A percentile compares a stretch with the other conserved stretches of the same genome.
phyloP scores from a whole-genome alignment of 768 basidiomycete genomes.

The Trametes gibbosa region DNA sequence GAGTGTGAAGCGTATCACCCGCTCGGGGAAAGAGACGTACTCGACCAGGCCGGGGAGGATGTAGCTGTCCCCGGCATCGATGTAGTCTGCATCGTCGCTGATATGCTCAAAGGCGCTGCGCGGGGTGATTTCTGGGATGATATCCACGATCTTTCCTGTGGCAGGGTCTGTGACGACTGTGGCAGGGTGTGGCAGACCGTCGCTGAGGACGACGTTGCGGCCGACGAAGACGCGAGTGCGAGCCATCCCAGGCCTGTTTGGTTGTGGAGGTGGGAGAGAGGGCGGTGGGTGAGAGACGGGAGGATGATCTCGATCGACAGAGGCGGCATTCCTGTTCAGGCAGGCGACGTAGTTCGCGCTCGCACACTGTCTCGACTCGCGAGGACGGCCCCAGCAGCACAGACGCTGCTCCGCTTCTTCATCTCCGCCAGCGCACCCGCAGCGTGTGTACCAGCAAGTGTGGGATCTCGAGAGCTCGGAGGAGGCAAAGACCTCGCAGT shows the following conservation, averaged over 20 bases:
- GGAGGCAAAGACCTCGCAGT: no score
- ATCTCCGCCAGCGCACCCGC: background rate
- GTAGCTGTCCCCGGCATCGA: conserved; percentile 38
- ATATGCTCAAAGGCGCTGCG: conserved; percentile 24
- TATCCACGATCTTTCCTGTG: conserved; percentile 41
- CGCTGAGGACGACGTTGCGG: conserved; percentile 28
- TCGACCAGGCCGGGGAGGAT: conserved; percentile 58
- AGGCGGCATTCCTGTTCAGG: background rate
- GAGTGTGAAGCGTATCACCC: background rate
- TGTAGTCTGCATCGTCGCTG: conserved; percentile 27
- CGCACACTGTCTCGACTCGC: background rate
- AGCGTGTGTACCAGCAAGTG: background rate
- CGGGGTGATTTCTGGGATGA: conserved; percentile 25
- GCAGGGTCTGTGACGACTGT: conserved; percentile 41
- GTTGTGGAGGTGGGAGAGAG: background rate
- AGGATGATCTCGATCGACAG: background rate
- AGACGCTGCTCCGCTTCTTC: background rate
- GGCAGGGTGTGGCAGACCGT: conserved; percentile 30
- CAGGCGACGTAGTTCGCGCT: conserved; percentile 10
- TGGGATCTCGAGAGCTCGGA: background rate
- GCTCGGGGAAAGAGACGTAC: conserved; percentile 33
- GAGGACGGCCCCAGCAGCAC: background rate
- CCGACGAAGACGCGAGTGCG: conserved; percentile 22
- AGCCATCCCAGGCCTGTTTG: background rate
- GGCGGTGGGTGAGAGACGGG: background rate